These are phyloP conservation scores for Cylindricascospora bacillispora DNA, from an alignment of 1,139 yeast species.

Conservation along the genomic window DNA sequence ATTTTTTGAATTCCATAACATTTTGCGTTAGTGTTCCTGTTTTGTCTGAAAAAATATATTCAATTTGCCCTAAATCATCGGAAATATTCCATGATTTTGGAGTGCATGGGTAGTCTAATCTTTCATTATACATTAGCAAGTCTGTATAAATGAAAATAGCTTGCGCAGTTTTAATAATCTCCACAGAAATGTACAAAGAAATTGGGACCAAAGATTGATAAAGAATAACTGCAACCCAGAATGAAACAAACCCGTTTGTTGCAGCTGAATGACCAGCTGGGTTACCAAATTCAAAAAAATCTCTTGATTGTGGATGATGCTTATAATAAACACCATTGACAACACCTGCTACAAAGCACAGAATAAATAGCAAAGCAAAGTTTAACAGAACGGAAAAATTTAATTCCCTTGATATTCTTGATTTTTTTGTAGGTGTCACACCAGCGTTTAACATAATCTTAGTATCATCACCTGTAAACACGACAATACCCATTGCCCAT, in stretches of 20 bases:
- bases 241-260: slow-evolving; percentile 69
- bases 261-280: slow-evolving; percentile 42
- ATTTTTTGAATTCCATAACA: slow-evolving; percentile 92
- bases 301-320: slow-evolving; percentile 40
- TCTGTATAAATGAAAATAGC: slow-evolving; percentile 91
- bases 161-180: slow-evolving; percentile 87
- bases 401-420: slow-evolving; percentile 72
- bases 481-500: slow-evolving; percentile 84
- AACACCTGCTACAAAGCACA: slow-evolving; percentile 75
- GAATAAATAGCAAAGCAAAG: slow-evolving; percentile 56
- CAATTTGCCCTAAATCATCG: slow-evolving; percentile 94
- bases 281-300: slow-evolving; percentile 59
- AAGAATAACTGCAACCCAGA: slow-evolving; percentile 79
- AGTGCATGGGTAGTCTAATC: slow-evolving; percentile 84
- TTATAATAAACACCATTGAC: slow-evolving; percentile 69
- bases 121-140: slow-evolving; percentile 71
- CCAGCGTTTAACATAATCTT: slow-evolving; percentile 93
- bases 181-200: slow-evolving; percentile 87
- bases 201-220: slow-evolving; percentile 92
- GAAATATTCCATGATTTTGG: slow-evolving; percentile 97
- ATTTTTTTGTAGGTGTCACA: slow-evolving; percentile 77
- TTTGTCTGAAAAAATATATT: slow-evolving; percentile 89
- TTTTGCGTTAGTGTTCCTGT: slow-evolving; percentile 96
- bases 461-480: slow-evolving; percentile 83
- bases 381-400: slow-evolving; percentile 73